Base-by-base conservation (phyloP, 1,284 basidiomycete species). In the Moesziomyces sp. region DNA sequence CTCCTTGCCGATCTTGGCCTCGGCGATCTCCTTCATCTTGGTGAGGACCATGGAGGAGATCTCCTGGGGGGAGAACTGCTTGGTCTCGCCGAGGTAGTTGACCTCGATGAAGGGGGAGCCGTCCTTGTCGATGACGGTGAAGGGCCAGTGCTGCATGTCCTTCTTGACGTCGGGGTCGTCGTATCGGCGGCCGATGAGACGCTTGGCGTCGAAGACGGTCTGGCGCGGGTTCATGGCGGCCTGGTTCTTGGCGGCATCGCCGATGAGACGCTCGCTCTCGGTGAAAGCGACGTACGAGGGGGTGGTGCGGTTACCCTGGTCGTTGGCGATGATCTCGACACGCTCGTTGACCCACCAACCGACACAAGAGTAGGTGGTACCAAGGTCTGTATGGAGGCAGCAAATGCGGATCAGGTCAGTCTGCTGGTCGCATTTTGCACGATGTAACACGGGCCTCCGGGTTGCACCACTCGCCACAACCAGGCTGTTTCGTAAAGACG, bases 261-360 rank as follows among this genome's bases (percentile, higher is more conserved):
- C 96, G 84, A 98, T 98, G 86, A 99, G 88, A 88, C 96, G 94
- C 89, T 99, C 96, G 86, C 92, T 92, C 74, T 93, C 87, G 78
- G 94, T 95, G 89, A 99, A 98, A 81, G 96, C 94, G 86, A 98
- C 96, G 87, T 98, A 98, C 79, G 96, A 99, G 62, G 96, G 96
- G 62, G 96, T 98, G 82, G 96, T 97, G 80, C 96, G 91, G 91
- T 98, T 98, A 85, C 95, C 96, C 92, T 84, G 82, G 79, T 83
- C 82, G 85, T 87, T 85, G 86, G 86, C 74, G 66, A 83, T 83
- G 75, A 83, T 81, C 74, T 83, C 80, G 51, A 82, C 81, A 48
- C 77, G 79, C 77, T 82, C 78, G 72, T 79, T 80, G 70, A 75
- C 65, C 77, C 79, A 78, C 75, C 78, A 77, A 46, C 81, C 82